A percentile compares a stretch with the other conserved stretches of the same genome.
phyloP scores from a whole-genome alignment of 306 rosid species.

The Fagus crenata region DNA sequence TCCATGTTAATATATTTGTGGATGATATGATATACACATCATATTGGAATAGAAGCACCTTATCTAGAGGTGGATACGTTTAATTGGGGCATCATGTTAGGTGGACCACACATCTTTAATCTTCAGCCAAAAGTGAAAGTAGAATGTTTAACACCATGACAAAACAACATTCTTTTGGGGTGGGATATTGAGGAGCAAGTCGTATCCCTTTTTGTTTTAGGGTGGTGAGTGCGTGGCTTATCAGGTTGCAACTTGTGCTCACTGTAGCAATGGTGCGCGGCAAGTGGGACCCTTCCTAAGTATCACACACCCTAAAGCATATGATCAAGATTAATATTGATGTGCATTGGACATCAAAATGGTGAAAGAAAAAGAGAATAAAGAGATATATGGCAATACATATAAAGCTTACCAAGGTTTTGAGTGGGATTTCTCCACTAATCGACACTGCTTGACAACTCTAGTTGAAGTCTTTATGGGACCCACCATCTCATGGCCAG shows the following conservation, averaged over 20 bases:
- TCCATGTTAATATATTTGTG: background rate
- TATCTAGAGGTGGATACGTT: background rate
- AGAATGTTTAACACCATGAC: background rate
- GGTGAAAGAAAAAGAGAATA: background rate
- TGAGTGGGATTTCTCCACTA: conserved; percentile 9
- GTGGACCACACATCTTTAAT: too few relatives aligned
- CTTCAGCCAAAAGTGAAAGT: too few relatives aligned
- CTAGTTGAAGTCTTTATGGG: background rate
- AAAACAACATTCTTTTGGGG: background rate
- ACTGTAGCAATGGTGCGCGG: conserved; percentile 26
- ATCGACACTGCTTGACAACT: background rate
- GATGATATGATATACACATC: background rate
- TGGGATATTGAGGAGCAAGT: conserved; percentile 27
- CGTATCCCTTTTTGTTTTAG: conserved; percentile 8
- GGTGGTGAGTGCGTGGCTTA: conserved; percentile 10
- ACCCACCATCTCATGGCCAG: conserved; percentile 6
- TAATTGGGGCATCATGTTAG: background rate
- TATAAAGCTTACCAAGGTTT: conserved; percentile 1
- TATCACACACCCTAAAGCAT: conserved; percentile 10
- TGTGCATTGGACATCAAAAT: background rate
- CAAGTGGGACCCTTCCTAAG: conserved; percentile 15
- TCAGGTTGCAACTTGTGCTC: conserved; percentile 25
- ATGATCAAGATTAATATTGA: background rate
- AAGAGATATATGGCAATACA: background rate
- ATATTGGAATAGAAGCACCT: background rate